Conservation (phyloP, 495 filamentous ascomycete species). For the Pyrenula massariospora region DNA sequence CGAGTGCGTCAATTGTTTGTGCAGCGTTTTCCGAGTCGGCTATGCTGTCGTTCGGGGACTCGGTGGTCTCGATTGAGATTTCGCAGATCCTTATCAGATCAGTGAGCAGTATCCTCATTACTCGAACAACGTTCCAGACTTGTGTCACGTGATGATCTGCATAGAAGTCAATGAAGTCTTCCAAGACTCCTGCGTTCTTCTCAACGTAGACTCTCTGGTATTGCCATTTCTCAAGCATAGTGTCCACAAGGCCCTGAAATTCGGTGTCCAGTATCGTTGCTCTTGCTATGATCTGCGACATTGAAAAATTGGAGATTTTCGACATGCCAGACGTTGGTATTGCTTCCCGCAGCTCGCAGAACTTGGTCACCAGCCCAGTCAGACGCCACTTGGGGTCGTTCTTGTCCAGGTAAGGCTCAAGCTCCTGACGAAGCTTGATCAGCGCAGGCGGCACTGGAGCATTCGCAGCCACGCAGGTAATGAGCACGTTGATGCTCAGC, state of each 20-base stretch:
- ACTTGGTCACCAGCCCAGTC: slow-evolving; percentile 10
- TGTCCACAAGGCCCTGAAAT: background rate
- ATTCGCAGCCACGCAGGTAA: slow-evolving; percentile 9
- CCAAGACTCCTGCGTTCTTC: slow-evolving; percentile 6
- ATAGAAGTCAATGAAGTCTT: slow-evolving; percentile 13
- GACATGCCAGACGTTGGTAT: background rate
- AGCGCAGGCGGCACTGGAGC: slow-evolving; percentile 10
- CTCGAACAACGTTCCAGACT: slow-evolving; percentile 15
- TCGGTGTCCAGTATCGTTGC: background rate
- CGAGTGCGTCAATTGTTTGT: slow-evolving; percentile 10
- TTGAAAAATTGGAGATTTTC: too few species aligned
- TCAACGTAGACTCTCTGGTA: background rate
- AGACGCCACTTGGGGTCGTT: slow-evolving; percentile 11
- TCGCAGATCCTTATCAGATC: slow-evolving; percentile 6
- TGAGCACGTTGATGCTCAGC: slow-evolving; percentile 13
- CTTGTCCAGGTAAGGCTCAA: slow-evolving; percentile 7
- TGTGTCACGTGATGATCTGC: slow-evolving; percentile 11
- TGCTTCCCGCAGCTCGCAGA: slow-evolving; percentile 8
- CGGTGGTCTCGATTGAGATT: background rate
- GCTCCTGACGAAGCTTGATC: slow-evolving; percentile 8
- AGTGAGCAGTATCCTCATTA: slow-evolving; percentile 18
- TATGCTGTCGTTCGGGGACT: background rate
- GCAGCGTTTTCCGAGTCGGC: background rate
- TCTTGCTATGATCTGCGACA: background rate
- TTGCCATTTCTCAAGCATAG: background rate